Percentiles rank a stretch among this genome's conserved stretches.
Conservation (phyloP, 1,139 yeast species). For the Eremothecium cymbalariae region DNA sequence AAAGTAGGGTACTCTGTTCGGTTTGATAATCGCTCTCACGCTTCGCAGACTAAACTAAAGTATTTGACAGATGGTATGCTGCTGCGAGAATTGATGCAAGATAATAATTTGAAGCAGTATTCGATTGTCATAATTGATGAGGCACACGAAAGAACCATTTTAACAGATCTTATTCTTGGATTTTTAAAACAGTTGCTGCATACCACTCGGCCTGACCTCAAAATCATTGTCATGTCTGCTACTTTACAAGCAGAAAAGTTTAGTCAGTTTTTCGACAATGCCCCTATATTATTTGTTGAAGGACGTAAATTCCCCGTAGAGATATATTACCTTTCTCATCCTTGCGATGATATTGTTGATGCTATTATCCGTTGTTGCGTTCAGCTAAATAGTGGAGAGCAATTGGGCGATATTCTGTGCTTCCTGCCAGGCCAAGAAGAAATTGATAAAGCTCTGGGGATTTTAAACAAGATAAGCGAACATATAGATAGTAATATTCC, state of each 20-base stretch:
- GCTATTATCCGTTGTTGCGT: slow-evolving; percentile 64
- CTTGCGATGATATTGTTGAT: slow-evolving; percentile 78
- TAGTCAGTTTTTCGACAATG: slow-evolving; percentile 63
- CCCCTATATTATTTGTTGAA: slow-evolving; percentile 76
- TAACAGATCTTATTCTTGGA: slow-evolving; percentile 86
- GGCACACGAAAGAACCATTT: slow-evolving; percentile 92
- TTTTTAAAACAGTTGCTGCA: slow-evolving; percentile 62
- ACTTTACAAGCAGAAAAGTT: slow-evolving; percentile 90
- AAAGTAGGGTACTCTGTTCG: slow-evolving; percentile 94
- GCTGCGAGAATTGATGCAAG: slow-evolving; percentile 79
- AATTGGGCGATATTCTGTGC: slow-evolving; percentile 79
- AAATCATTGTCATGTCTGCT: slow-evolving; percentile 75
- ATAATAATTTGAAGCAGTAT: slow-evolving; percentile 54
- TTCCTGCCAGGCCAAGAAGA: slow-evolving; percentile 97
- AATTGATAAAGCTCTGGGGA: slow-evolving; percentile 73
- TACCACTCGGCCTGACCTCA: slow-evolving; percentile 43
- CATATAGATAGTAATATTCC: slow-evolving; percentile 58
- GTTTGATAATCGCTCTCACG: slow-evolving; percentile 50
- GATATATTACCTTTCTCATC: slow-evolving; percentile 49
- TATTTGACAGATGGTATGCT: slow-evolving; percentile 97
- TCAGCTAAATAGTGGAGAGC: slow-evolving; percentile 73
- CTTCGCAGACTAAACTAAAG: slow-evolving; percentile 56
- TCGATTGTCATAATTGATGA: slow-evolving; percentile 84
- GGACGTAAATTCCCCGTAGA: slow-evolving; percentile 87
- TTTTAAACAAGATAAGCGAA: slow-evolving; percentile 54